A percentile compares a stretch with the other conserved stretches of the same genome.
Evolutionary conservation across 352 stramenopile species (phyloP).

Genomic region (Pythium chondricola): DNA sequence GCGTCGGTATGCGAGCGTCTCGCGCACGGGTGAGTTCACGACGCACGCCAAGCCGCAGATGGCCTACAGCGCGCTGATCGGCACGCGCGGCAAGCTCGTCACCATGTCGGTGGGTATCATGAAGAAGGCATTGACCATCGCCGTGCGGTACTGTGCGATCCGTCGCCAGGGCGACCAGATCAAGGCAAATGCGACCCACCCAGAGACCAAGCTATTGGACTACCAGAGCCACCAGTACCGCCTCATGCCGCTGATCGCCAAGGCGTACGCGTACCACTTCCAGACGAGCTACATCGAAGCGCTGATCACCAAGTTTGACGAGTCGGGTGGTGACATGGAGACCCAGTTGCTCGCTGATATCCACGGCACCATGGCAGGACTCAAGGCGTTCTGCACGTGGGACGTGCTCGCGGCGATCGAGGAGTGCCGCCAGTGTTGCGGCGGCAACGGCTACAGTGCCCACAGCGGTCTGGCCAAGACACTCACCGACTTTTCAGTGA

Average conservation of each 20-base stretch:
- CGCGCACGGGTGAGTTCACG: conserved; percentile 49
- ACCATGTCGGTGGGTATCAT: conserved; percentile 70
- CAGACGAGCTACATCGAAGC: conserved; percentile 80
- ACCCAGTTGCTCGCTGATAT: conserved; percentile 84
- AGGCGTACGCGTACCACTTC: conserved; percentile 91
- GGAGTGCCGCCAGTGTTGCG: conserved; percentile 92
- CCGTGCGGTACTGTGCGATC: conserved; percentile 90
- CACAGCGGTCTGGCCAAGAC: conserved; percentile 89
- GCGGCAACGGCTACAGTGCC: conserved; percentile 92
- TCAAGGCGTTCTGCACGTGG: conserved; percentile 93
- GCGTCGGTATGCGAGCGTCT: conserved; percentile 60
- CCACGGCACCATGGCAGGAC: conserved; percentile 90
- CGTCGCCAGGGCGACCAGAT: conserved; percentile 81
- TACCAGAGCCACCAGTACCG: conserved; percentile 94
- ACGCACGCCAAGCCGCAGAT: conserved; percentile 60
- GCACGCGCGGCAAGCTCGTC: conserved; percentile 71
- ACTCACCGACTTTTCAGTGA: conserved; percentile 92
- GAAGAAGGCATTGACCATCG: conserved; percentile 90
- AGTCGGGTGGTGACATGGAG: conserved; percentile 58
- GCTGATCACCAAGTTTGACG: conserved; percentile 83
- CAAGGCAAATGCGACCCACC: conserved; percentile 36
- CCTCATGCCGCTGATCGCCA: conserved; percentile 88
- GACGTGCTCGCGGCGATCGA: conserved; percentile 90
- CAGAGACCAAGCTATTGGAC: conserved; percentile 89
- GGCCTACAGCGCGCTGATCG: conserved; percentile 69